Conservation (phyloP, 495 filamentous ascomycete species). For the Beverwykella pulmonaria region DNA sequence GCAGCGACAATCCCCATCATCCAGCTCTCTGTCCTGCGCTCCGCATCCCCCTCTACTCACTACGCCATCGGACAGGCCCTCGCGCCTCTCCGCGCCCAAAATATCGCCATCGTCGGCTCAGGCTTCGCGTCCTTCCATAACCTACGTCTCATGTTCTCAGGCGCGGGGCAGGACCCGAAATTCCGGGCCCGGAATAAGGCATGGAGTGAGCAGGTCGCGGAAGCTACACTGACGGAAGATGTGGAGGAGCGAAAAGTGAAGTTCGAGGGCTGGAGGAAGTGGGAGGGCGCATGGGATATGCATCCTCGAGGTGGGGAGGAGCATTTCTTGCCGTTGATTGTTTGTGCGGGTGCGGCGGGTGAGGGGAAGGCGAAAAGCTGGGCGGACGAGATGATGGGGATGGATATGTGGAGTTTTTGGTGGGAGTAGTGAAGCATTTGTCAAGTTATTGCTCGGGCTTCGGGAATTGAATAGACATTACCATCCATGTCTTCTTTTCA, state of each 20-base stretch:
- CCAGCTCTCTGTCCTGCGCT: conserved; percentile 42
- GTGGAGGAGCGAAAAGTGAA: conserved; percentile 28
- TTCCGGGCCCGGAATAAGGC: conserved; percentile 35
- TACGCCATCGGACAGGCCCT: conserved; percentile 42
- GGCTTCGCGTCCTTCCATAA: conserved; percentile 46
- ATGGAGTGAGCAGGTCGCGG: conserved; percentile 38
- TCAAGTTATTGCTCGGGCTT: too few species aligned
- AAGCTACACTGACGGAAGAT: conserved; percentile 31
- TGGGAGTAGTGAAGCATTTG: conserved; percentile 39
- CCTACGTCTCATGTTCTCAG: conserved; percentile 40
- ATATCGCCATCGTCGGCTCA: conserved; percentile 44
- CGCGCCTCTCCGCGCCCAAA: conserved; percentile 32
- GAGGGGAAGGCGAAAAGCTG: conserved; percentile 41
- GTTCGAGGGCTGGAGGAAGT: conserved; percentile 40
- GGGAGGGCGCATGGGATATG: conserved; percentile 41
- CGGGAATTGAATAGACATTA: too few species aligned
- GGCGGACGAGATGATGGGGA: conserved; percentile 44
- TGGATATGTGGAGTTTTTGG: conserved; percentile 48
- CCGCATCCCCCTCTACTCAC: conserved; percentile 39
- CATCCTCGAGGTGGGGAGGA: conserved; percentile 44
- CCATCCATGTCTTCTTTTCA: too few species aligned
- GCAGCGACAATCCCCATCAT: conserved; percentile 42
- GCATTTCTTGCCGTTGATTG: conserved; percentile 44
- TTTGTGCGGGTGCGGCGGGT: conserved; percentile 42
- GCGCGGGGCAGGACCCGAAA: conserved; percentile 10